Evolutionary conservation across 2,329 filamentous ascomycete genomes (phyloP).

Genomic region (Alternaria gaisen): DNA sequence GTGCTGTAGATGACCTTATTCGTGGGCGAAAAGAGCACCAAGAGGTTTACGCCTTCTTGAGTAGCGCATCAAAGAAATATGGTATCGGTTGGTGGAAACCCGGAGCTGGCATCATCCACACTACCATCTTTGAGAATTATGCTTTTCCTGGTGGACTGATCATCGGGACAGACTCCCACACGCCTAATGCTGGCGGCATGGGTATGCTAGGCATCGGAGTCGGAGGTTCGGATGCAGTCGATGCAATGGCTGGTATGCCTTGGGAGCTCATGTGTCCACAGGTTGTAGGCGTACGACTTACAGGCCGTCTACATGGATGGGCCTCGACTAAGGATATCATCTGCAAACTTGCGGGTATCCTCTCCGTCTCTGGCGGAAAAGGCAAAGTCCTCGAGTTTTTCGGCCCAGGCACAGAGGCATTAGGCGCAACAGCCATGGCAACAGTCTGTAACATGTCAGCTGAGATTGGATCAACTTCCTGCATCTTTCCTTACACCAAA

Average conservation of each 20-base stretch:
- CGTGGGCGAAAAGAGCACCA: slow-evolving; percentile 41
- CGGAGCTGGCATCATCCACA: slow-evolving; percentile 45
- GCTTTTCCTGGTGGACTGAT: slow-evolving; percentile 49
- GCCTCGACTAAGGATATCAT: slow-evolving; percentile 51
- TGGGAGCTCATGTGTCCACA: slow-evolving; percentile 50
- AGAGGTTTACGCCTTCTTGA: slow-evolving; percentile 54
- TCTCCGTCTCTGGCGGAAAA: slow-evolving; percentile 49
- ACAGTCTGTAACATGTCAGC: slow-evolving; percentile 53
- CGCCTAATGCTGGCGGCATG: slow-evolving; percentile 51
- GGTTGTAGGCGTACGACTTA: slow-evolving; percentile 45
- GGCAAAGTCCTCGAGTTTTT: slow-evolving; percentile 52
- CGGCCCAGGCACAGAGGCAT: slow-evolving; percentile 43
- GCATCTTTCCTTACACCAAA: slow-evolving; percentile 48
- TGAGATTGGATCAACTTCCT: slow-evolving; percentile 51
- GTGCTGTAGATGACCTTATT: slow-evolving; percentile 41
- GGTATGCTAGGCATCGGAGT: slow-evolving; percentile 50
- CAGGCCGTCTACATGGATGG: slow-evolving; percentile 44
- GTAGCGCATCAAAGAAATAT: slow-evolving; percentile 52
- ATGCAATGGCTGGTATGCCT: slow-evolving; percentile 43
- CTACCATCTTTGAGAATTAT: slow-evolving; percentile 55
- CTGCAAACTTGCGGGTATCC: slow-evolving; percentile 48
- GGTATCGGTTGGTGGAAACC: slow-evolving; percentile 46
- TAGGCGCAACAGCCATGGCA: slow-evolving; percentile 51
- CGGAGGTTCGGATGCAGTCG: slow-evolving; percentile 40
- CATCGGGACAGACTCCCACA: slow-evolving; percentile 52